Evolutionary conservation across 805 yeast species (phyloP).

Genomic region (Saccharomyces kudriavzevii): DNA sequence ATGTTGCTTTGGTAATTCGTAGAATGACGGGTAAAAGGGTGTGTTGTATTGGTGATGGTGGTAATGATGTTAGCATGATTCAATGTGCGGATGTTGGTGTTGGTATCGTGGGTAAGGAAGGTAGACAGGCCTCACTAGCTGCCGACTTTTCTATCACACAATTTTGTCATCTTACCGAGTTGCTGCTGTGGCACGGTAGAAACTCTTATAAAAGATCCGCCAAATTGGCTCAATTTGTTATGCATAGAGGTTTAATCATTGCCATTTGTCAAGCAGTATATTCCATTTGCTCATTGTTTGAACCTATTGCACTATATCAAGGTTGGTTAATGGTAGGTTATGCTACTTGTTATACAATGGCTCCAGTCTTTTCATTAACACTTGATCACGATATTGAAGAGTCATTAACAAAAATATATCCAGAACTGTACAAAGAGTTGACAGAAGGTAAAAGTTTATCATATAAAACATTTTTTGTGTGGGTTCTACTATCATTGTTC

Average conservation of each 20-base stretch:
- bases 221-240: slow-evolving; percentile 88
- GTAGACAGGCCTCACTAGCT: slow-evolving; percentile 92
- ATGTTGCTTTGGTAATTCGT: slow-evolving; percentile 75
- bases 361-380: slow-evolving; percentile 91
- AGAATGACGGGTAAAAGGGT: slow-evolving; percentile 79
- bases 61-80: slow-evolving; percentile 97
- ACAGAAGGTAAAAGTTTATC: slow-evolving; percentile 83
- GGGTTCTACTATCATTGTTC: slow-evolving; percentile 84
- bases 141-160: slow-evolving; percentile 94
- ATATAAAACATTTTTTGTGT: slow-evolving; percentile 77
- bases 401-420: slow-evolving; percentile 79
- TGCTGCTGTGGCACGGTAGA: slow-evolving; percentile 95
- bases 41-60: slow-evolving; percentile 98
- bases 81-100: slow-evolving; percentile 98
- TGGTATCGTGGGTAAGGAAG: slow-evolving; percentile 98
- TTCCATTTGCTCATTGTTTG: slow-evolving; percentile 78
- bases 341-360: slow-evolving; percentile 95
- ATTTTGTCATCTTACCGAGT: slow-evolving; percentile 78
- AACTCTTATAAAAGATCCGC: slow-evolving; percentile 95
- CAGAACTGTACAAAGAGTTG: slow-evolving; percentile 88
- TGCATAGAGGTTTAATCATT: slow-evolving; percentile 90
- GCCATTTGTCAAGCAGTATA: slow-evolving; percentile 93
- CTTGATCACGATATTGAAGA: slow-evolving; percentile 88
- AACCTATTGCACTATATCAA: slow-evolving; percentile 88
- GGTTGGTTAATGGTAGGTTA: slow-evolving; percentile 99